A percentile compares a stretch with the other conserved stretches of the same genome.
These are phyloP conservation scores for Pulveroboletus sp. DNA, from an alignment of 768 basidiomycete species.

Conservation along the genomic window DNA sequence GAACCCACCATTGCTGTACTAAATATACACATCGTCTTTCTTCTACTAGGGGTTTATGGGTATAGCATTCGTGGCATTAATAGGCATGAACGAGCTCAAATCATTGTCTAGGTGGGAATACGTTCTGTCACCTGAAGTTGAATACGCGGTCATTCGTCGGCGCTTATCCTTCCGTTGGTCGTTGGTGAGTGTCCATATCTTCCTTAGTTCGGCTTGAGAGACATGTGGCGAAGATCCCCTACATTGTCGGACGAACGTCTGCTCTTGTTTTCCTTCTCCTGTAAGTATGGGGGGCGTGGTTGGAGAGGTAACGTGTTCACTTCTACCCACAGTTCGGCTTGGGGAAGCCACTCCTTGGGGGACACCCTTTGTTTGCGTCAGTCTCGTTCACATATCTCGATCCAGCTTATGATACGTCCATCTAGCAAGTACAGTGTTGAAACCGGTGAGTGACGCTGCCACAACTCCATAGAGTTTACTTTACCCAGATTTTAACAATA, in stretches of 20 bases:
- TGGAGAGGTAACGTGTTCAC: background rate
- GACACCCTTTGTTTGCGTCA: constrained; percentile 7
- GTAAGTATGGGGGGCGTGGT: constrained; percentile 4
- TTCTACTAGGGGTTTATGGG: constrained; percentile 21
- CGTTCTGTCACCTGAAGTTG: constrained; percentile 10
- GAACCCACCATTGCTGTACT: background rate
- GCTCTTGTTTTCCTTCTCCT: constrained; percentile 8
- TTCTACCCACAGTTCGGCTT: constrained; percentile 1
- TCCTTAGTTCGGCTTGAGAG: background rate
- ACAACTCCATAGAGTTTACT: background rate
- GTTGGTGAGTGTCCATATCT: constrained; percentile 14
- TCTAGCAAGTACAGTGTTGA: constrained; percentile 1
- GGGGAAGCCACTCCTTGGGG: background rate
- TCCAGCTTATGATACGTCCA: background rate
- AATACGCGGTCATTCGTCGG: constrained; percentile 12
- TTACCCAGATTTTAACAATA: background rate
- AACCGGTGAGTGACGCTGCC: constrained; percentile 2
- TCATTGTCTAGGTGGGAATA: constrained; percentile 21
- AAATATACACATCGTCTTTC: background rate
- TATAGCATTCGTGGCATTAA: background rate
- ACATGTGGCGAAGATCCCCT: constrained; percentile 14
- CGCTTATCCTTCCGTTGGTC: constrained; percentile 13
- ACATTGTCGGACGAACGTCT: constrained; percentile 14
- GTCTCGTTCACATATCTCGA: constrained; percentile 2
- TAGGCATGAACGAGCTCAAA: background rate